Base-by-base conservation (phyloP, 768 basidiomycete species). In the Lactarius pseudohatsudake region DNA sequence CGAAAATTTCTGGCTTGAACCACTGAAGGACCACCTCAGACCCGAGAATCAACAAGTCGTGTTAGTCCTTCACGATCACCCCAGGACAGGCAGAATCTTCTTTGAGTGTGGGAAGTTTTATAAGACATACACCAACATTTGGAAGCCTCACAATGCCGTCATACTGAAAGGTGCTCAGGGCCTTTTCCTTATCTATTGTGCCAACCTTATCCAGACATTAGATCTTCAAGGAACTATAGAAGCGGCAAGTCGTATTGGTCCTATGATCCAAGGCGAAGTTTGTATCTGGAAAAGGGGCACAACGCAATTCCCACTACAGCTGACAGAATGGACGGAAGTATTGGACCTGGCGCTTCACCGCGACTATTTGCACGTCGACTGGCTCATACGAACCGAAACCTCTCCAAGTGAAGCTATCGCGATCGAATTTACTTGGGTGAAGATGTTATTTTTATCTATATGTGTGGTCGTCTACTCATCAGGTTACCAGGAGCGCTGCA, bases 361-460 rank as follows among this genome's bases (percentile, higher is more conserved):
- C 36, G 36, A 36, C 57, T 26, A 58, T n/a, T 61, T 61, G 22
- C 40, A 58, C 61, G 65, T 62, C 15, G 65, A 66, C 57, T 66
- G 65, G 65, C 65, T 66, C 40, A 59, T 66, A 34, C 65, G 65
- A 26, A 62, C 65, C 30, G 61, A 66, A 30, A 66, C 65, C 32
- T 62, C 65, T 26, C 40, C 45, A 15, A 40, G 15, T 6, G 65
- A 66, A 34, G 65, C 65, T 16, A 57, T 66, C 57, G 61, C 55
- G 38, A 66, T 66, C n/a, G 65, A 62, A 34, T 47, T 62, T 62
- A 62, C 65, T 32, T 66, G 65, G 65, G 65, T 66, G 53, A 66
- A 7, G n/a, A 10, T 32, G 5, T n/a, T 38, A 18, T 4, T 40
- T 54, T 20, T 4, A 20, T 32, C 32, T 18, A 3, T 26, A 20